Percentiles rank a stretch among this genome's conserved stretches.
phyloP scores from a whole-genome alignment of 2,329 filamentous ascomycete species.

The Camptophora hylomeconis region DNA sequence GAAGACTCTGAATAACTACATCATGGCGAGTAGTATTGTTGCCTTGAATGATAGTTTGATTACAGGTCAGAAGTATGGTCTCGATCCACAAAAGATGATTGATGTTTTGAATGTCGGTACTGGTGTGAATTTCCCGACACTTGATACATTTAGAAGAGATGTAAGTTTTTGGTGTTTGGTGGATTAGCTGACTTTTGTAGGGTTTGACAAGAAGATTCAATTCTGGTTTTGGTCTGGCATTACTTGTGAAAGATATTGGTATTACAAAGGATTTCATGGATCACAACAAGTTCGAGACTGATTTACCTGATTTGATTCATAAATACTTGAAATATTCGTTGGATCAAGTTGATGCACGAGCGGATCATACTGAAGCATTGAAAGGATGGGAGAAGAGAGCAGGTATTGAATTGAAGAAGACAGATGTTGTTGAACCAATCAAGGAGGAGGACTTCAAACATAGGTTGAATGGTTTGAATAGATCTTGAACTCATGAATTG shows the following conservation, averaged over 20 bases:
- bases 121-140: constrained; percentile 11
- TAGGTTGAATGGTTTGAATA: constrained; percentile 2
- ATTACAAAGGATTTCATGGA: constrained; percentile 12
- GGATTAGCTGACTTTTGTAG: no score
- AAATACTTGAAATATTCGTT: constrained; percentile 6
- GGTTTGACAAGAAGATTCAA: constrained; percentile 11
- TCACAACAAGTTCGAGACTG: constrained; percentile 3
- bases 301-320: constrained; percentile 9
- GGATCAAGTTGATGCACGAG: neutral
- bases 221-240: constrained; percentile 11
- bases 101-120: constrained; percentile 30
- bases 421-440: constrained; percentile 3
- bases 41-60: constrained; percentile 12
- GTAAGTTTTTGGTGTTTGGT: no score
- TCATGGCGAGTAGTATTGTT: constrained; percentile 11
- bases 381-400: constrained; percentile 6
- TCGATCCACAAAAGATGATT: constrained; percentile 22
- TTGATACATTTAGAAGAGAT: no score
- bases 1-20: constrained; percentile 17
- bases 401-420: constrained; percentile 1
- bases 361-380: constrained; percentile 5
- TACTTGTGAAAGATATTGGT: constrained; percentile 14
- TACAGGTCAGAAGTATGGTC: constrained; percentile 13
- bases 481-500: no score
- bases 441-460: constrained; percentile 4